Percentiles rank a stretch among this genome's conserved stretches.
These are phyloP conservation scores for Cystobasidiaceae sp. DNA, from an alignment of 1,284 basidiomycete genomes.

Conservation along the genomic window DNA sequence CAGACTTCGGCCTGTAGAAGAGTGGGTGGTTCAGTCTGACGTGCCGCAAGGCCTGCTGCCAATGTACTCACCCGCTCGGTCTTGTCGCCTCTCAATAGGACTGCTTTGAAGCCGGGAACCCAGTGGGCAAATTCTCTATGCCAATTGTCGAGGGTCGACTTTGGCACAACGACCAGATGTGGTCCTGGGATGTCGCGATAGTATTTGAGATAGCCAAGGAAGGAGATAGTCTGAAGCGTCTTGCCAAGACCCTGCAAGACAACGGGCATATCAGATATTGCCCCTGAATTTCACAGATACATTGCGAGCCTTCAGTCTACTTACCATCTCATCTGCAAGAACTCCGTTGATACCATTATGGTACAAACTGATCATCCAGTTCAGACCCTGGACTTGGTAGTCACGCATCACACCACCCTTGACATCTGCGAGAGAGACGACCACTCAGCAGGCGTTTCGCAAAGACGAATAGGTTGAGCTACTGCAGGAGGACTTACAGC, in stretches of 20 bases:
- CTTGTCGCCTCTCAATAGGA: slow-evolving; percentile 77
- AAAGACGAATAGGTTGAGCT: too few relatives aligned
- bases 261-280: not conserved
- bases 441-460: not conserved
- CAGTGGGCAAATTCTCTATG: slow-evolving; percentile 84
- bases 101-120: slow-evolving; percentile 82
- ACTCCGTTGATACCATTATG: slow-evolving; percentile 92
- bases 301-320: slow-evolving; percentile 38
- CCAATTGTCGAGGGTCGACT: slow-evolving; percentile 99
- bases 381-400: slow-evolving; percentile 93
- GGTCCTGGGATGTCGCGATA: slow-evolving; percentile 71
- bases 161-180: slow-evolving; percentile 93
- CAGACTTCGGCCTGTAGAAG: slow-evolving; percentile 6
- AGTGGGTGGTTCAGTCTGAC: not conserved
- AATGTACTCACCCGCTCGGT: slow-evolving; percentile 65
- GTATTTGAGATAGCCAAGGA: slow-evolving; percentile 90
- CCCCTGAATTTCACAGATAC: too few relatives aligned
- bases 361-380: slow-evolving; percentile 92
- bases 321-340: slow-evolving; percentile 87
- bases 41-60: not conserved
- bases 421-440: slow-evolving; percentile 58
- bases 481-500: slow-evolving; percentile 58
- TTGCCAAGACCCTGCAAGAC: slow-evolving; percentile 81
- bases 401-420: slow-evolving; percentile 82
- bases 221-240: slow-evolving; percentile 95